Evolutionary conservation across 768 basidiomycete genomes (phyloP), one percentile per base, ranked within the genome.

Genomic region (Favolaschia claudopus): DNA sequence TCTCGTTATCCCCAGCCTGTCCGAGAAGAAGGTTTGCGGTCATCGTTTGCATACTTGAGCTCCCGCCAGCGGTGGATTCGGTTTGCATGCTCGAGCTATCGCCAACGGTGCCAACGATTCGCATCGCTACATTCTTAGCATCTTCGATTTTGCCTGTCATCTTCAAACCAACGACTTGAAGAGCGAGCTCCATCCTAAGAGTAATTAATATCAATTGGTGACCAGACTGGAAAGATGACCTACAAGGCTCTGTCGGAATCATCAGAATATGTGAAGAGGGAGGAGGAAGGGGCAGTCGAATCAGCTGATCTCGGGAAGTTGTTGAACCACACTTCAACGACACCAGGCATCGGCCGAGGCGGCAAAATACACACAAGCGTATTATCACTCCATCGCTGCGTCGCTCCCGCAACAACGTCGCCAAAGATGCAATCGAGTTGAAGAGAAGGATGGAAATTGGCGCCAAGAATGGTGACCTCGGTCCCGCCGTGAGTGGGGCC

Each of bases 61-160:
- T 68, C 47, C 71, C 70, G 48, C 66, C 70, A 17, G 40, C 40
- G 42, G 22, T 45, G 42, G n/a, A n/a, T n/a, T 70, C 68, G 57
- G 70, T 68, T 52, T 72, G 76, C 7, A 79, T 69, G 15, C 80
- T 74, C 3, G 82, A 74, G 48, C 76, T 75, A 49, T 89, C 86
- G 28, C 76, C 75, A n/a, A 87, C 78, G 52, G 81, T 89, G 34
- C 92, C 90, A 28, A 97, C 92, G 63, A 97, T 97, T 28, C 95
- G 85, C 85, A 95, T 88, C 14, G 95, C 95, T 33, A 97, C 91
- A 56, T 94, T 92, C 73, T 92, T 90, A 3, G 95, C 95, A 51
- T 95, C 93, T 66, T 96, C 94, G 27, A 96, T 88, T 69, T 95
- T 92, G 44, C 95, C 95, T 0, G 95, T 96, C 93, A 97, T 96